Percentiles rank a stretch among this genome's conserved stretches.
Conservation (phyloP, 805 yeast genomes). For the Metschnikowia orientalis region DNA sequence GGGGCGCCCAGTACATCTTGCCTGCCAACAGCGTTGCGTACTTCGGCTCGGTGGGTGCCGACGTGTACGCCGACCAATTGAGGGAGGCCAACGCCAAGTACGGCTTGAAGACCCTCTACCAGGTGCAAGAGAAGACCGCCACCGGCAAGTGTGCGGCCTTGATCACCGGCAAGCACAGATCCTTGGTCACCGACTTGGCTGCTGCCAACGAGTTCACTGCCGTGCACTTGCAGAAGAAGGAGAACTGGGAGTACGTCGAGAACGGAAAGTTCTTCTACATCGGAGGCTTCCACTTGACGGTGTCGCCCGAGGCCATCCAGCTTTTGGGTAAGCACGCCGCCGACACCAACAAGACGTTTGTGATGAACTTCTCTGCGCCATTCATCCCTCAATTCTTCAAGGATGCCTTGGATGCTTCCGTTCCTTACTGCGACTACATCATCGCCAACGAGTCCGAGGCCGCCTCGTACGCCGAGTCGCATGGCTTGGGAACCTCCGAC, state of each 20-base stretch:
- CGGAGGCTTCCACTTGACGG: slow-evolving; percentile 99
- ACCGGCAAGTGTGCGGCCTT: slow-evolving; percentile 99
- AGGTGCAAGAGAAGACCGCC: slow-evolving; percentile 67
- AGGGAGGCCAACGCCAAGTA: slow-evolving; percentile 78
- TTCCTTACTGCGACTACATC: slow-evolving; percentile 86
- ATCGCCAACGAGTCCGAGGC: slow-evolving; percentile 98
- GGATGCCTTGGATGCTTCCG: slow-evolving; percentile 72
- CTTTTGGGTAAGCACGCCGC: slow-evolving; percentile 92
- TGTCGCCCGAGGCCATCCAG: slow-evolving; percentile 89
- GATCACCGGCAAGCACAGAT: slow-evolving; percentile 82
- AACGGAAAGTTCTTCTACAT: slow-evolving; percentile 79
- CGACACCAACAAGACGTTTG: slow-evolving; percentile 68
- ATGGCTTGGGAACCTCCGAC: slow-evolving; percentile 57
- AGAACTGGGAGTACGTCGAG: slow-evolving; percentile 85
- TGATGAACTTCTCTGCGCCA: slow-evolving; percentile 92
- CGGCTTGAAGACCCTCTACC: slow-evolving; percentile 84
- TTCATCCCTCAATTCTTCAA: slow-evolving; percentile 95
- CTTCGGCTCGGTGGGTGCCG: slow-evolving; percentile 96
- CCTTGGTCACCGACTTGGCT: slow-evolving; percentile 91
- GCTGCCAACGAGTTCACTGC: slow-evolving; percentile 98
- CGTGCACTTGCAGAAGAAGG: slow-evolving; percentile 79
- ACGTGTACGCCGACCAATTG: slow-evolving; percentile 77
- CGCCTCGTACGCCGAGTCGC: slow-evolving; percentile 86
- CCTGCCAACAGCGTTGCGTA: slow-evolving; percentile 81
- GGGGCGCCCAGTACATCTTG: slow-evolving; percentile 93